These are phyloP conservation scores for Dactylellina haptotyla DNA, from an alignment of 2,329 filamentous ascomycete genomes.

Conservation along the genomic window DNA sequence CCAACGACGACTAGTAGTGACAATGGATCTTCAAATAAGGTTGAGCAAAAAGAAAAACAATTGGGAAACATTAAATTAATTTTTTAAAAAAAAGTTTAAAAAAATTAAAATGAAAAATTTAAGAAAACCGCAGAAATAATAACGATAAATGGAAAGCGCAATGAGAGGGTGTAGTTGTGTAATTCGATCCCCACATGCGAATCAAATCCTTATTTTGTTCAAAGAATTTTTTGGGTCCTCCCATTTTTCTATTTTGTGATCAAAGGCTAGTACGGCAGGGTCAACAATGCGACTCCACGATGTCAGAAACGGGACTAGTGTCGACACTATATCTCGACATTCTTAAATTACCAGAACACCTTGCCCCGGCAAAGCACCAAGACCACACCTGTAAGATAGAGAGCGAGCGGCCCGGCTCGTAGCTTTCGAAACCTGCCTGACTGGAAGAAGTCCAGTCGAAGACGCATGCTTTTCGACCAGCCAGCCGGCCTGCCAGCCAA, in stretches of 20 bases:
- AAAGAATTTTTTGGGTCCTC: not conserved
- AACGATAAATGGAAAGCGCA: slow-evolving; percentile 15
- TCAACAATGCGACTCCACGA: slow-evolving; percentile 47
- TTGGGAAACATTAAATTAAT: not conserved
- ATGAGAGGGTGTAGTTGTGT: too few species aligned
- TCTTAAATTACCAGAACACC: slow-evolving; percentile 53
- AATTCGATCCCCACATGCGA: too few species aligned
- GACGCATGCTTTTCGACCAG: slow-evolving; percentile 27
- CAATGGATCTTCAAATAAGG: not conserved
- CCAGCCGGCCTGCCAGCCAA: slow-evolving; percentile 1
- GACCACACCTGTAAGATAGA: slow-evolving; percentile 51
- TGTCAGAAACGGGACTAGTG: slow-evolving; percentile 46
- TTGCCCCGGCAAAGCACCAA: slow-evolving; percentile 48
- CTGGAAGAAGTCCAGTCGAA: slow-evolving; percentile 35
- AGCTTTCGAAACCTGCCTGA: slow-evolving; percentile 49
- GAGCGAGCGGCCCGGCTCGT: slow-evolving; percentile 48
- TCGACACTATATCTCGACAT: slow-evolving; percentile 45
- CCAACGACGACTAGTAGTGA: not conserved
- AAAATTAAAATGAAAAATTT: too few species aligned
- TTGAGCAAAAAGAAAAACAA: not conserved
- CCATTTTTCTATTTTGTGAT: slow-evolving; percentile 21
- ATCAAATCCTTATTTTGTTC: slow-evolving; percentile 24
- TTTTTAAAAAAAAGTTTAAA: too few species aligned
- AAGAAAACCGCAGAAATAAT: slow-evolving; percentile 13
- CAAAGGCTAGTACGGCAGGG: too few species aligned